Base-by-base conservation (phyloP, 495 filamentous ascomycete species). In the Clavariopsis aquatica region DNA sequence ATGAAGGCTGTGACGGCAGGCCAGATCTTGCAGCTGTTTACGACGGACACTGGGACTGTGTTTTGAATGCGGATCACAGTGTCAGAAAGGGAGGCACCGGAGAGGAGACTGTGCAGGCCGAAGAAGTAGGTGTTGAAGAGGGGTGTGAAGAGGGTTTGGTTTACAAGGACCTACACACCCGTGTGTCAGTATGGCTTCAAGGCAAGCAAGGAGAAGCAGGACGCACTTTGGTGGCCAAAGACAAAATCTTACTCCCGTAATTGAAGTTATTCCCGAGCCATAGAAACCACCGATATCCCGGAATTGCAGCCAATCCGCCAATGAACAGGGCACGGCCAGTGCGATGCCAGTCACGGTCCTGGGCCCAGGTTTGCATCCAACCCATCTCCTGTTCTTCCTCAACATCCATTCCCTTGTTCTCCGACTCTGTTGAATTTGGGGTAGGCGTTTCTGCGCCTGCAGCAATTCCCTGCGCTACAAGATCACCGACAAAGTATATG, bases 101-200 rank as follows among this genome's bases (percentile, higher is more conserved):
- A 84, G 74, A 77, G 84, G 70, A 77, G 84, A 66, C 72, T 88
- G 72, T 97, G 93, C 78, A 92, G 82, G 52, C 88, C 86, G 79
- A 97, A 97, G 80, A 97, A 96, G 75, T 94, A 96, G 26, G 81
- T 85, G 73, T 93, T 95, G 80, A 96, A 96, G 28, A 92, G 71
- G 0, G 93, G 91, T 10, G 93, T 90, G 77, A 96, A 97, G 71
- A 83, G 78, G 2, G 83, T 72, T 73, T 97, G 93, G 75, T 93
- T 95, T 5, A 96, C 83, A 41, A 82, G 70, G 49, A 97, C 89
- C 73, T 96, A 26, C 31, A 34, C 31, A 5, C 31, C 5, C 5
- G 5, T 34, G 6, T 34, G 12, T 34, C 31, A 34, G 38, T 17
- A 10, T n/a, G 3, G 38, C n/a, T 9, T 9, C 13, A 43, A 7